Evolutionary conservation across 2,329 filamentous ascomycete species (phyloP).

Genomic region (Aphanoascus verrucosus): DNA sequence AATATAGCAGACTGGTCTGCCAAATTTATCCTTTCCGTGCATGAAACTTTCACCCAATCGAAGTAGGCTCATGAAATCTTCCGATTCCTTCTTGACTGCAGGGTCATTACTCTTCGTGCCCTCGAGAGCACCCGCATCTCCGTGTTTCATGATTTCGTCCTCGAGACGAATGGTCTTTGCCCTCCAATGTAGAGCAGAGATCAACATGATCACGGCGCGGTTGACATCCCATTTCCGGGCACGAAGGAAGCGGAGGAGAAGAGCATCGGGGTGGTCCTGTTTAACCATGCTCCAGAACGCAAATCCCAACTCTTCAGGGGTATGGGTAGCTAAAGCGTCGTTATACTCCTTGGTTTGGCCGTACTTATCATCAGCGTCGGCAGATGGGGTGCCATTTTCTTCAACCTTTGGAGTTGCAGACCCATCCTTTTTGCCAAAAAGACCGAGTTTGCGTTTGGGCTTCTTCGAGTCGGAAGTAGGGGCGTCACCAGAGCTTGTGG

Average conservation of each 20-base stretch:
- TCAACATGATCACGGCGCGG: constrained; percentile 83
- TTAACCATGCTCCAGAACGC: constrained; percentile 93
- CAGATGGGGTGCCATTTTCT: constrained; percentile 27
- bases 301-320: constrained; percentile 65
- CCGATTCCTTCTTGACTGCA: constrained; percentile 54
- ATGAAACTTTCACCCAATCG: constrained; percentile 88
- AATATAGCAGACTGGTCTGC: constrained; percentile 77
- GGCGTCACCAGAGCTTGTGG: constrained; percentile 16
- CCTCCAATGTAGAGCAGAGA: constrained; percentile 91
- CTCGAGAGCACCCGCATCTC: constrained; percentile 57
- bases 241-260: constrained; percentile 70
- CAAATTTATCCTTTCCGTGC: constrained; percentile 74
- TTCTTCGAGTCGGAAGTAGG: constrained; percentile 45
- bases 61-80: constrained; percentile 73
- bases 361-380: constrained; percentile 74
- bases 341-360: constrained; percentile 80
- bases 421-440: constrained; percentile 52
- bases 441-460: constrained; percentile 61
- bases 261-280: constrained; percentile 81
- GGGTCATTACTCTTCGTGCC: constrained; percentile 51
- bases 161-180: constrained; percentile 75
- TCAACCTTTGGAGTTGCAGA: constrained; percentile 21
- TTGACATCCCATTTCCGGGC: constrained; percentile 95
- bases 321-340: constrained; percentile 63
- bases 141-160: constrained; percentile 69